Evolutionary conservation across 176 grass and related monocot genomes (phyloP), one percentile per base, ranked within the genome.

Genomic region (Microstegium vimineum): DNA sequence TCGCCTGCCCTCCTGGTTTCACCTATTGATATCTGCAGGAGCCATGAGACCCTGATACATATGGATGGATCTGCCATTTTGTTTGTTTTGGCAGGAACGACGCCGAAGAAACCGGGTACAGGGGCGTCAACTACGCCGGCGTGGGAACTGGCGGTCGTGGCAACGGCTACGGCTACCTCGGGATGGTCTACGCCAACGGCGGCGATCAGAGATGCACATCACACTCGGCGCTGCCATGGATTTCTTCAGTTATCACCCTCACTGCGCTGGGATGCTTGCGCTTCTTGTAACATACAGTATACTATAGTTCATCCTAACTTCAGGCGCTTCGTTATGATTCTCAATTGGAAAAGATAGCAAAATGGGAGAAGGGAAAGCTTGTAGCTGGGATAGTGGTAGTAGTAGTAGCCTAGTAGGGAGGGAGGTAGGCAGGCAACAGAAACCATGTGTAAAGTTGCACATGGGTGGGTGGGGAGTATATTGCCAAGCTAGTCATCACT

Each of bases 121-220:
- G 38, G 18, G 89, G 92, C 4, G 73, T 75, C 56, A 87, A 70
- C 89, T 84, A 91, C 41, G 92, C 73, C 36, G 92, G 92, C 32
- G 72, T 10, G 87, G 80, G 3, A 43, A 62, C 20, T 72, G 59
- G 25, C 3, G 56, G 68, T 0, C 30, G 69, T 1, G 76, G 66
- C 26, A 20, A 73, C 15, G 83, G 82, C 1, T 85, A 87, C 33
- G 81, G 92, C 26, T 76, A 16, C 27, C 81, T 87, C 4, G 92
- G 92, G 8, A 91, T 94, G 89, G 87, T 89, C 23, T 94, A 91
- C 8, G 84, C 43, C 36, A 89, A 75, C 32, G 56, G 62, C 69
- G 84, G 77, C 47, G 23, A 60, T 23, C 43, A 27, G 36, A 35
- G 67, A 60, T 23, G 69, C 70, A 25, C 6, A 20, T 62, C 62